Percentiles rank a stretch among this genome's conserved stretches.
Conservation (phyloP, 1,139 yeast species). For the Suhomyces kunorum region DNA sequence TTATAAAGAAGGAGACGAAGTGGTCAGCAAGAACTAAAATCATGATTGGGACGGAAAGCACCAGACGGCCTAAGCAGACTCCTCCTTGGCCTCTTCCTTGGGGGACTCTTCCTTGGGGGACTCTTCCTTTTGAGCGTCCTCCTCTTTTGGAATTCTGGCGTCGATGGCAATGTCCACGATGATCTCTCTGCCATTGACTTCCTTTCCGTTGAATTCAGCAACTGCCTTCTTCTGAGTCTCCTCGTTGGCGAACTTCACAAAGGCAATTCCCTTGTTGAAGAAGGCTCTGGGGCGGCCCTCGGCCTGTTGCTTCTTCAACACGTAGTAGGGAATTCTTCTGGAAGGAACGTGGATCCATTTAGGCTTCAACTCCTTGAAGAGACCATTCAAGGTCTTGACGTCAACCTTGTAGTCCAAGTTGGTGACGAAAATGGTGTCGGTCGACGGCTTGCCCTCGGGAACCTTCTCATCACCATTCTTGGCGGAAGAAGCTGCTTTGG, state of each 20-base stretch:
- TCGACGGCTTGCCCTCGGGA: slow-evolving; percentile 58
- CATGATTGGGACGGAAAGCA: slow-evolving; percentile 7
- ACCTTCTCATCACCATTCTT: slow-evolving; percentile 23
- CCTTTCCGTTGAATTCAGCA: slow-evolving; percentile 52
- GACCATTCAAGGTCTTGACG: slow-evolving; percentile 43
- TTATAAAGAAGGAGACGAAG: slow-evolving; percentile 7
- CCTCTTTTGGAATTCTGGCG: slow-evolving; percentile 34
- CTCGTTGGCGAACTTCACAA: slow-evolving; percentile 53
- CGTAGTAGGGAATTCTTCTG: slow-evolving; percentile 42
- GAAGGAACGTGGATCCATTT: slow-evolving; percentile 60
- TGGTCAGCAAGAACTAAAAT: slow-evolving; percentile 12
- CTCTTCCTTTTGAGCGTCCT: slow-evolving; percentile 14
- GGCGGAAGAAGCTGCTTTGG: slow-evolving; percentile 12
- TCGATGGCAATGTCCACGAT: slow-evolving; percentile 61
- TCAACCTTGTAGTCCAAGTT: slow-evolving; percentile 55
- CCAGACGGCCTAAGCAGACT: slow-evolving; percentile 1
- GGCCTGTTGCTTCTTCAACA: slow-evolving; percentile 41
- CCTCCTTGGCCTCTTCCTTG: slow-evolving; percentile 6
- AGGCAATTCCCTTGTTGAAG: slow-evolving; percentile 65
- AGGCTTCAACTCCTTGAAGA: slow-evolving; percentile 51
- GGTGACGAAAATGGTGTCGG: slow-evolving; percentile 57
- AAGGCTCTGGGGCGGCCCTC: slow-evolving; percentile 30
- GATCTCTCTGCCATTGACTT: slow-evolving; percentile 54
- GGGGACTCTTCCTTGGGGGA: slow-evolving; percentile 7
- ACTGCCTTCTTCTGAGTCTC: slow-evolving; percentile 52